These are phyloP conservation scores for Tardiomyces depauwii DNA, from an alignment of 1,139 yeast species.

Conservation along the genomic window DNA sequence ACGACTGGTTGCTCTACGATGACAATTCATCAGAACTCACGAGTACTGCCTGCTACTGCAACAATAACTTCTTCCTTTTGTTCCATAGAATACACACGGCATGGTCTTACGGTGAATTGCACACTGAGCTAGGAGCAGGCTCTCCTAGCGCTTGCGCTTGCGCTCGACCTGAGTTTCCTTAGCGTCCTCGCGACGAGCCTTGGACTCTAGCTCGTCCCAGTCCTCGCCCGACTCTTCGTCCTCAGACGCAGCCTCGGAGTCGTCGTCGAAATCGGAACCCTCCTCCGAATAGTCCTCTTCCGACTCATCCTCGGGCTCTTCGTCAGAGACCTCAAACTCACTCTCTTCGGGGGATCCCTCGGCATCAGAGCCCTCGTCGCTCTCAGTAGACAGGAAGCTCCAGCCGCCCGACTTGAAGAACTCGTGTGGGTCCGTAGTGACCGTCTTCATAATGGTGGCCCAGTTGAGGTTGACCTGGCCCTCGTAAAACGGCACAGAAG, in stretches of 20 bases:
- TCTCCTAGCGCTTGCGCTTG: not conserved
- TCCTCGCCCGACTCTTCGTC: slow-evolving; percentile 28
- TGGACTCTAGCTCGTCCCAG: slow-evolving; percentile 28
- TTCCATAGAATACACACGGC: too few relatives aligned
- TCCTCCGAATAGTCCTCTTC: slow-evolving; percentile 16
- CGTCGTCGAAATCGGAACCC: slow-evolving; percentile 8
- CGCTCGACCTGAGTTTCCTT: not conserved
- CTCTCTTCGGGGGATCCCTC: slow-evolving; percentile 33
- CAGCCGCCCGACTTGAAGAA: slow-evolving; percentile 92
- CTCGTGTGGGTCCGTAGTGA: slow-evolving; percentile 85
- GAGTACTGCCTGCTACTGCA: too few relatives aligned
- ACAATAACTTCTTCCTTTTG: too few relatives aligned
- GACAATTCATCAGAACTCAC: too few relatives aligned
- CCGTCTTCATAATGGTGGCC: slow-evolving; percentile 91
- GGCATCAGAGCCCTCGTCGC: slow-evolving; percentile 39
- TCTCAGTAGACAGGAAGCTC: slow-evolving; percentile 63
- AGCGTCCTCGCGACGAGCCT: slow-evolving; percentile 22
- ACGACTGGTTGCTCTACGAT: too few relatives aligned
- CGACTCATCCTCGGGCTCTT: slow-evolving; percentile 18
- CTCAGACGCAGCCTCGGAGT: slow-evolving; percentile 11
- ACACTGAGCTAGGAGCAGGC: too few relatives aligned
- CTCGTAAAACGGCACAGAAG: slow-evolving; percentile 88
- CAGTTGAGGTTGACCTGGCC: slow-evolving; percentile 95
- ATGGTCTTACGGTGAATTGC: too few relatives aligned
- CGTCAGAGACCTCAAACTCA: slow-evolving; percentile 26